Base-by-base conservation (phyloP, 208 protist species). In the Trypanosoma mega region DNA sequence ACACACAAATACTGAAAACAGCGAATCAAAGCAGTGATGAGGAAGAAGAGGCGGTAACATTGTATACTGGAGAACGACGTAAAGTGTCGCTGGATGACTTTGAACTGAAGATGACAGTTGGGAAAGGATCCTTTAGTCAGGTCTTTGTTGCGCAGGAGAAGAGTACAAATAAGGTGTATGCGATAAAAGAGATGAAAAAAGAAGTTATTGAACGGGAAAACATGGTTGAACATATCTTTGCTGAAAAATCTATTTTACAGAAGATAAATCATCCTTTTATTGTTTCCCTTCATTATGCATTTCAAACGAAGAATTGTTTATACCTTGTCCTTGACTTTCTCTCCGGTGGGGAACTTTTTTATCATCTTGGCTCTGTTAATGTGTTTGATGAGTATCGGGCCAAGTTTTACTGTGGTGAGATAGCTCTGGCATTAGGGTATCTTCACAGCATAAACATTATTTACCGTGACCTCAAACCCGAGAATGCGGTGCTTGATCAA, bases 221-320 rank as follows among this genome's bases (percentile, higher is more conserved):
- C 24, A 64, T 88, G 66, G 50, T 76, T 36, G 80, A 89, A 47
- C 74, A 96, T 48, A 96, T 90, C 33, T 76, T 78, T 33, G 77
- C 80, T 33, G 94, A 98, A 70, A 93, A 93, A 47, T 74, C 76
- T 34, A 97, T 98, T 63, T 60, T 98, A n/a, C 68, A 93, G 55
- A 78, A 70, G 11, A 94, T 98, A 43, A 80, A 88, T 34, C 94
- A 98, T 70, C 94, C 95, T 24, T 98, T 97, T 62, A 91, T 99
- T 49, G 93, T 98, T 1, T 80, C 72, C 45, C 82, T 98, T n/a
- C 87, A 97, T 63, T 98, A 96, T 68, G 90, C 97, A 12, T 99
- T 99, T 66, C 96, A 99, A 70, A 98, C 91, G 20, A 72, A 83
- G 31, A 81, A 84, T 21, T 80, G 80, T 53, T 65, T 98, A 21